Conservation (phyloP, 352 stramenopile genomes). For the Phytophthora foliorum region DNA sequence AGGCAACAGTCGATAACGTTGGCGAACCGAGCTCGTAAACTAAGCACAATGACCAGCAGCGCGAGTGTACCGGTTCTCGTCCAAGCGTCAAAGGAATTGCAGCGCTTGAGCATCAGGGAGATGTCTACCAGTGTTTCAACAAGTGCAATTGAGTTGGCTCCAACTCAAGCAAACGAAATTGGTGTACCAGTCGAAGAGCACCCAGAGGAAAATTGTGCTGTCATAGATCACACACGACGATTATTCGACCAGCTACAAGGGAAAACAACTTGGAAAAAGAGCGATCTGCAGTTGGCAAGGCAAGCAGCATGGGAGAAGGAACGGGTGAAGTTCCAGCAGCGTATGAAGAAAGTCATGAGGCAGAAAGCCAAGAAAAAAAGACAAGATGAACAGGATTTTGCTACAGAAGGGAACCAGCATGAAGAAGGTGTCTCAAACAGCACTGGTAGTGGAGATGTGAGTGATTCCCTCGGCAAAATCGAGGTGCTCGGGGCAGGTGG, state of each 20-base stretch:
- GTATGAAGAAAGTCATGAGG: constrained; percentile 79
- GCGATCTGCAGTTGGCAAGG: constrained; percentile 71
- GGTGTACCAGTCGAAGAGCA: constrained; percentile 13
- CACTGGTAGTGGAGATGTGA: constrained; percentile 22
- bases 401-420: constrained; percentile 22
- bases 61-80: constrained; percentile 39
- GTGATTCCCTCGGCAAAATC: constrained; percentile 34
- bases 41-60: constrained; percentile 28
- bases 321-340: constrained; percentile 69
- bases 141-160: constrained; percentile 18
- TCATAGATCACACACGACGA: constrained; percentile 35
- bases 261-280: constrained; percentile 79
- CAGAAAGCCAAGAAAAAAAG: constrained; percentile 43
- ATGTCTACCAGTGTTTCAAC: constrained; percentile 27
- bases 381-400: constrained; percentile 10
- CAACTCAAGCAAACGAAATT: neutral
- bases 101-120: constrained; percentile 10
- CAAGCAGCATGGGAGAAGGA: constrained; percentile 75
- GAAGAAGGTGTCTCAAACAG: neutral
- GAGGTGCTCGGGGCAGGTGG: constrained; percentile 22
- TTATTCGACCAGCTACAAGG: constrained; percentile 81
- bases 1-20: constrained; percentile 36
- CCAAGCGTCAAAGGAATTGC: constrained; percentile 8
- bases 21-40: constrained; percentile 33
- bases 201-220: constrained; percentile 14